Conservation (phyloP, 2,329 filamentous ascomycete genomes). For the Ophiocordyceps polyrhachis-furcata region DNA sequence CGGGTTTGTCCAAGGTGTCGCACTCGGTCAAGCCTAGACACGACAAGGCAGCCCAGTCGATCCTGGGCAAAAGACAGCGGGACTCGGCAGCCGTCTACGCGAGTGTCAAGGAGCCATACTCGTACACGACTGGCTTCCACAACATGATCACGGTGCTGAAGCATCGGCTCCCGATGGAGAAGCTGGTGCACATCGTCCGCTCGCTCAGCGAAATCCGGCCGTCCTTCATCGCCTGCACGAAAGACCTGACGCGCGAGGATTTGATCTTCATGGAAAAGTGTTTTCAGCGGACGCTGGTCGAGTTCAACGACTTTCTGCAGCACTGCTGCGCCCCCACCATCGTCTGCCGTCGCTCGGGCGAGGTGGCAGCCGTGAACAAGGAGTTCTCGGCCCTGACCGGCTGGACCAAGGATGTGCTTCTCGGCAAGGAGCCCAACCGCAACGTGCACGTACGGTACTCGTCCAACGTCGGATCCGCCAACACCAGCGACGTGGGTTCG, state of each 20-base stretch:
- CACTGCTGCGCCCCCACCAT: slow-evolving; percentile 80
- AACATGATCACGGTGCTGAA: slow-evolving; percentile 66
- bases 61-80: slow-evolving; percentile 38
- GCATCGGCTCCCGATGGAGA: slow-evolving; percentile 57
- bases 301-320: slow-evolving; percentile 84
- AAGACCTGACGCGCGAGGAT: slow-evolving; percentile 74
- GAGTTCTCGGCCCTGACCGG: slow-evolving; percentile 93
- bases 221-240: slow-evolving; percentile 81
- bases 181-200: slow-evolving; percentile 68
- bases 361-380: slow-evolving; percentile 88
- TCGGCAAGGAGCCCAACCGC: slow-evolving; percentile 72
- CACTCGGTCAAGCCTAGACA: slow-evolving; percentile 22
- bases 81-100: slow-evolving; percentile 81
- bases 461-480: slow-evolving; percentile 8
- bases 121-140: slow-evolving; percentile 81
- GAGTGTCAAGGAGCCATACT: slow-evolving; percentile 76
- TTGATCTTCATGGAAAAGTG: slow-evolving; percentile 96
- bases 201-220: slow-evolving; percentile 78
- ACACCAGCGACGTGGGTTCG: slow-evolving; percentile 14
- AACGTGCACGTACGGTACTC: slow-evolving; percentile 56
- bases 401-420: slow-evolving; percentile 76
- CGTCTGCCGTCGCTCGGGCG: slow-evolving; percentile 78
- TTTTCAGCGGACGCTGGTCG: slow-evolving; percentile 79
- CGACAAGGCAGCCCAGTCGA: slow-evolving; percentile 24
- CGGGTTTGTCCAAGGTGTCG: slow-evolving; percentile 9